Conservation (phyloP, 179 eudicot species). For the Heliamphora pulchella region DNA sequence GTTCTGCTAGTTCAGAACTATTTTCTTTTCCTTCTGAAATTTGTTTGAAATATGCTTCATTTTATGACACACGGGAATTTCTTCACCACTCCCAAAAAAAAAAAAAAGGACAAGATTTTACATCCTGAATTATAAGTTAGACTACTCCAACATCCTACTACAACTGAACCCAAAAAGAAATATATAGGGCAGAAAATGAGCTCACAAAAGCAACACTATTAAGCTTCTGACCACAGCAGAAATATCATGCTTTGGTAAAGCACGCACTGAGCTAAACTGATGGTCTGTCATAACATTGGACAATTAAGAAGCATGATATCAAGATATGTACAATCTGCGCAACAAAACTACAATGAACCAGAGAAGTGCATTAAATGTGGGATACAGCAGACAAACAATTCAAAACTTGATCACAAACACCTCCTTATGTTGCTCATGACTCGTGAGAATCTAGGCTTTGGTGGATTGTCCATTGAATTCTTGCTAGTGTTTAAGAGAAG, state of each 20-base stretch:
- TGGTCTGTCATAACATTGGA: neutral
- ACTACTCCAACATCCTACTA: neutral
- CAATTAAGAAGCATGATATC: neutral
- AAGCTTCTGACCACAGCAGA: neutral
- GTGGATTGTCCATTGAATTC: neutral
- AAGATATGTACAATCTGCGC: neutral
- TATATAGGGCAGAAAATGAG: neutral
- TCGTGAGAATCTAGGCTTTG: neutral
- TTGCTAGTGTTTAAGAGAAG: neutral
- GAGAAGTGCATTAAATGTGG: neutral
- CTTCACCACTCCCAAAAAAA: conserved; percentile 9
- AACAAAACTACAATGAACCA: neutral
- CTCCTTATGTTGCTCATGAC: neutral
- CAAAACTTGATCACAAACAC: neutral
- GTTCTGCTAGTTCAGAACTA: conserved; percentile 10
- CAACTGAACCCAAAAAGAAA: neutral
- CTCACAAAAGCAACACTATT: neutral
- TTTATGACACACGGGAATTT: neutral
- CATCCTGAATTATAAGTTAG: neutral
- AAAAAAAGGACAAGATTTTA: neutral
- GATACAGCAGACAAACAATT: neutral
- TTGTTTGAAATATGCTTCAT: conserved; percentile 5
- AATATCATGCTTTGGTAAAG: conserved; percentile 4
- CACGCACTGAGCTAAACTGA: conserved; percentile 1
- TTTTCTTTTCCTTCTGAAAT: neutral